phyloP scores from a whole-genome alignment of 345 rosid genomes.

The Melastoma malabathricum region DNA sequence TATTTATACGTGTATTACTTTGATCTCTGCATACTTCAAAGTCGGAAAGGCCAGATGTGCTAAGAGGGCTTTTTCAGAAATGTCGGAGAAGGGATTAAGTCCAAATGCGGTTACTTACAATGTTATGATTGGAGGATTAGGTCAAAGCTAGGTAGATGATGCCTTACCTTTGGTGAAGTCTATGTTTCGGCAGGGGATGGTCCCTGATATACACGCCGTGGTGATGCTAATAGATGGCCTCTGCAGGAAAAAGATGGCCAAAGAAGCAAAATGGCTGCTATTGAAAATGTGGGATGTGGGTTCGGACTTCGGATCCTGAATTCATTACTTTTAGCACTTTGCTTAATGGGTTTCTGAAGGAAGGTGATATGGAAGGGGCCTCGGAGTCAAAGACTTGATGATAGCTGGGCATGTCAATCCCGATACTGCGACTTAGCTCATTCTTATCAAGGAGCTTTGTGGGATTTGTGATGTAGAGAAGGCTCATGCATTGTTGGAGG shows the following conservation, averaged over 20 bases:
- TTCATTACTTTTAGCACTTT: conserved; percentile 27
- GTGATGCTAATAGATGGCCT: conserved; percentile 36
- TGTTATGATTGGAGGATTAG: conserved; percentile 40
- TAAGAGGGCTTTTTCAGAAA: conserved; percentile 26
- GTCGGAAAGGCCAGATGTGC: conserved; percentile 34
- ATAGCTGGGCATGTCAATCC: conserved; percentile 28
- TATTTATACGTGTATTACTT: conserved; percentile 31
- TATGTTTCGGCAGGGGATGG: conserved; percentile 39
- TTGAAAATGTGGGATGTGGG: conserved; percentile 41
- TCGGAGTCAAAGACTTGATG: conserved; percentile 47
- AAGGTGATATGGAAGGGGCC: conserved; percentile 38
- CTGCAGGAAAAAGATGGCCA: conserved; percentile 36
- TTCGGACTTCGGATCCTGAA: conserved; percentile 30
- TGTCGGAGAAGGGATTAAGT: conserved; percentile 33
- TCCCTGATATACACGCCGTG: conserved; percentile 28
- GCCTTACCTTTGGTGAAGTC: conserved; percentile 36
- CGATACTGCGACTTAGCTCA: conserved; percentile 31
- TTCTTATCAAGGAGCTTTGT: conserved; percentile 34
- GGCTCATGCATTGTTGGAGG: conserved; percentile 42
- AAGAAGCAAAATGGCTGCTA: conserved; percentile 42
- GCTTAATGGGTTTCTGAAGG: conserved; percentile 55
- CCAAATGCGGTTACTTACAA: conserved; percentile 35
- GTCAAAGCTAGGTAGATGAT: conserved; percentile 45
- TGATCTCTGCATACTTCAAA: conserved; percentile 52
- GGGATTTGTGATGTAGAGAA: conserved; percentile 53